These are phyloP conservation scores for Aspergillus incahuasiensis DNA, from an alignment of 495 filamentous ascomycete genomes.

Conservation along the genomic window DNA sequence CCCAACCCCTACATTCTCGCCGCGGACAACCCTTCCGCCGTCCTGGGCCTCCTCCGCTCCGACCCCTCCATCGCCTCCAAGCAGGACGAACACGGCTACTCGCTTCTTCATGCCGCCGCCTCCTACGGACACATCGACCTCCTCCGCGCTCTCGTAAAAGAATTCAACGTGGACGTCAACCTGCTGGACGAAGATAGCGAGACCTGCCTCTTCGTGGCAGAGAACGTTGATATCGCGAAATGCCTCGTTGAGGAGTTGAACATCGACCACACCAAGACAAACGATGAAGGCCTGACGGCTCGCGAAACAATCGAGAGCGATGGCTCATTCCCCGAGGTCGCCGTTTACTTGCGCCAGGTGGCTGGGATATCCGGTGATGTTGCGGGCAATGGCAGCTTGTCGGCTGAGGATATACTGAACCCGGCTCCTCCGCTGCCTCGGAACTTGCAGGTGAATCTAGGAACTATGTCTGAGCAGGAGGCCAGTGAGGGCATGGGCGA, in stretches of 20 bases:
- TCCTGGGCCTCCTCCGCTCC: slow-evolving; percentile 62
- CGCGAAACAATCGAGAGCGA: slow-evolving; percentile 67
- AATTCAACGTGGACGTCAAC: slow-evolving; percentile 73
- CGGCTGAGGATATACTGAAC: slow-evolving; percentile 29
- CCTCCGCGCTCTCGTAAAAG: slow-evolving; percentile 69
- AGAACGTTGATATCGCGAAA: slow-evolving; percentile 69
- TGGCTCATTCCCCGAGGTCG: slow-evolving; percentile 63
- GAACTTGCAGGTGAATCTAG: slow-evolving; percentile 63
- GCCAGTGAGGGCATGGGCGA: slow-evolving; percentile 37
- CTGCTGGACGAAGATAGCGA: slow-evolving; percentile 84
- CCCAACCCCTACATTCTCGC: slow-evolving; percentile 75
- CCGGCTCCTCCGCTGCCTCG: slow-evolving; percentile 54
- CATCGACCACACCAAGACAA: slow-evolving; percentile 56
- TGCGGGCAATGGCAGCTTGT: slow-evolving; percentile 13
- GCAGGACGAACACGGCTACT: slow-evolving; percentile 84
- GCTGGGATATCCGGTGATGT: slow-evolving; percentile 31
- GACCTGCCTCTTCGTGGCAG: slow-evolving; percentile 82
- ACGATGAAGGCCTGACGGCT: slow-evolving; percentile 64
- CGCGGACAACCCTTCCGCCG: slow-evolving; percentile 63
- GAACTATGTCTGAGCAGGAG: slow-evolving; percentile 59
- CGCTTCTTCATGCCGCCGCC: slow-evolving; percentile 82
- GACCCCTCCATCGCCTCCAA: slow-evolving; percentile 61
- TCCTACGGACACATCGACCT: slow-evolving; percentile 86
- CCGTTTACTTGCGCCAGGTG: slow-evolving; percentile 57
- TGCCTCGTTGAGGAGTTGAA: slow-evolving; percentile 77